Percentiles rank a stretch among this genome's conserved stretches.
Evolutionary conservation across 768 basidiomycete species (phyloP).

Genomic region (Boletus vinaceobasis): DNA sequence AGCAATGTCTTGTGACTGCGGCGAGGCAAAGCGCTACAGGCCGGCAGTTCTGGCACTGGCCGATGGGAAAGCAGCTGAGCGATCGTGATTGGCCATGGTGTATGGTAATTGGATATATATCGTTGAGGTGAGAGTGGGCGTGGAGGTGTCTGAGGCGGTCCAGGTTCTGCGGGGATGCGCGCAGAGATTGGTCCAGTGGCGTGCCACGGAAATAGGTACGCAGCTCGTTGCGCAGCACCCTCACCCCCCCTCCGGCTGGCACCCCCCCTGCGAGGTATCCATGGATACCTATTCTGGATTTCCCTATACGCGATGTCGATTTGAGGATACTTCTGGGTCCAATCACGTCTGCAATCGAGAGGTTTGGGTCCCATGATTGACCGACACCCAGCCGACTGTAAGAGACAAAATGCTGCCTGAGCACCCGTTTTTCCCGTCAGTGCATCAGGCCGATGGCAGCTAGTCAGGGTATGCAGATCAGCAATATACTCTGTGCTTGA

Average conservation of each 20-base stretch:
- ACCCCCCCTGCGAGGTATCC: too few species aligned
- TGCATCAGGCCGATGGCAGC: slow-evolving; percentile 39
- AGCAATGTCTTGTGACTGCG: too few species aligned
- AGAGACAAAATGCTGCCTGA: slow-evolving; percentile 38
- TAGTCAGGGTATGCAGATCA: slow-evolving; percentile 42
- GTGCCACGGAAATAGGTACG: not conserved
- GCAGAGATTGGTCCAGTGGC: not conserved
- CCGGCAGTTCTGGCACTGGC: not conserved
- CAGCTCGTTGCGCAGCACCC: not conserved
- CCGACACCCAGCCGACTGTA: slow-evolving; percentile 5
- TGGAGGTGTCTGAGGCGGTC: too few species aligned
- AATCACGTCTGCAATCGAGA: too few species aligned
- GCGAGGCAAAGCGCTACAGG: not conserved
- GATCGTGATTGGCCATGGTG: not conserved
- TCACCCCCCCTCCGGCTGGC: too few species aligned
- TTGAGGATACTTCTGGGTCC: too few species aligned
- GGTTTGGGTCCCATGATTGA: too few species aligned
- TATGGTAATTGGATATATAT: too few species aligned
- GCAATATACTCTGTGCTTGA: slow-evolving; percentile 30
- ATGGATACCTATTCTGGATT: not conserved
- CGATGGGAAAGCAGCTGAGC: not conserved
- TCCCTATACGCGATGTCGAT: not conserved
- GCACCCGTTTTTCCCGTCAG: slow-evolving; percentile 40
- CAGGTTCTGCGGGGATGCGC: too few species aligned
- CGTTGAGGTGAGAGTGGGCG: too few species aligned